A percentile compares a stretch with the other conserved stretches of the same genome.
These are phyloP conservation scores for Ramaria sp. DNA, from an alignment of 768 basidiomycete genomes.

Conservation along the genomic window DNA sequence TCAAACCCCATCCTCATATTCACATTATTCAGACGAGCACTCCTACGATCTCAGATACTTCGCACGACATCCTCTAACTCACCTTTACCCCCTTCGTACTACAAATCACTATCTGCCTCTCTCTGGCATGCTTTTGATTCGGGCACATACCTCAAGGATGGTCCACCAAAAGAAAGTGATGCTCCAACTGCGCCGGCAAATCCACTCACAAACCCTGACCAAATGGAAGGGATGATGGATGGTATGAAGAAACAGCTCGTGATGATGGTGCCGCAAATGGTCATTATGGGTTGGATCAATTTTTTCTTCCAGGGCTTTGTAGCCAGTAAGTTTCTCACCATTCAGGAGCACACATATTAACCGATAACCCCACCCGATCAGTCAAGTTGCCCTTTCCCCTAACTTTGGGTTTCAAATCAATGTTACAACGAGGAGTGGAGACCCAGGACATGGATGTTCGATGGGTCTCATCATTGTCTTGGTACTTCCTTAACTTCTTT, in stretches of 20 bases:
- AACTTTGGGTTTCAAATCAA: slow-evolving; percentile 93
- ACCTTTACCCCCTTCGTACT: slow-evolving; percentile 64
- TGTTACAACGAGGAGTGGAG: slow-evolving; percentile 93
- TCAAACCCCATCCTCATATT: slow-evolving; percentile 13
- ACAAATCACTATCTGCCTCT: slow-evolving; percentile 63
- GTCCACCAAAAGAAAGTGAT: slow-evolving; percentile 53
- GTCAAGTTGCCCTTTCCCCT: slow-evolving; percentile 96
- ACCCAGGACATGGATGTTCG: slow-evolving; percentile 95
- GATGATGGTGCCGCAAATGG: slow-evolving; percentile 98
- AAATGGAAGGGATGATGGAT: slow-evolving; percentile 98
- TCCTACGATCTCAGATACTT: slow-evolving; percentile 76
- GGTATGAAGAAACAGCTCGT: slow-evolving; percentile 99
- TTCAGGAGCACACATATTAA: not conserved
- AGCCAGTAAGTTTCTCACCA: slow-evolving; percentile 59
- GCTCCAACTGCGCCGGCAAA: slow-evolving; percentile 54
- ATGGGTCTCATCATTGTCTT: slow-evolving; percentile 97
- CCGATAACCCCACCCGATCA: slow-evolving; percentile 21
- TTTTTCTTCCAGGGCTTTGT: slow-evolving; percentile 99
- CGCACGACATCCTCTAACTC: slow-evolving; percentile 73
- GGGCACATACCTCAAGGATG: slow-evolving; percentile 83
- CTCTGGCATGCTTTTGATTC: slow-evolving; percentile 59
- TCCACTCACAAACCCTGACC: slow-evolving; percentile 78
- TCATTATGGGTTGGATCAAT: slow-evolving; percentile 99
- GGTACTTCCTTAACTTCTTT: slow-evolving; percentile 99
- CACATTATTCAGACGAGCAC: slow-evolving; percentile 43